A percentile compares a stretch with the other conserved stretches of the same genome.
Conservation (phyloP, 495 filamentous ascomycete genomes). For the Jackrogersella multiformis region DNA sequence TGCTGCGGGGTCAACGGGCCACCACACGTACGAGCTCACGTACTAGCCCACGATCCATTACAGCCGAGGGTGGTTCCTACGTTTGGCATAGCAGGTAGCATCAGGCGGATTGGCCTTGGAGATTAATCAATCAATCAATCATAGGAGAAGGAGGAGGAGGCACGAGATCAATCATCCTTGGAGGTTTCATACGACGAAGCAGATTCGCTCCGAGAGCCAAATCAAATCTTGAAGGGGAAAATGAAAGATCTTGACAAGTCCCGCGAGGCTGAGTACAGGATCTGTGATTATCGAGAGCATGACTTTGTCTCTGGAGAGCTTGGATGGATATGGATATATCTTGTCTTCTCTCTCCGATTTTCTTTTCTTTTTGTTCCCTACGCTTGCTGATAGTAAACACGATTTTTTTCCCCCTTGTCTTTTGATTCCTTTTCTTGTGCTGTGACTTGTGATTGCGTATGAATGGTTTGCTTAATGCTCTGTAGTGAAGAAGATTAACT, state of each 20-base stretch:
- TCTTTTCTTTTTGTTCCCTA: conserved; percentile 27
- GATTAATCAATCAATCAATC: background rate
- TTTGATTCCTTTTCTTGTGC: background rate
- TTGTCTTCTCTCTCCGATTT: conserved; percentile 31
- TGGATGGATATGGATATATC: conserved; percentile 33
- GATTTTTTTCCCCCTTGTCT: conserved; percentile 5
- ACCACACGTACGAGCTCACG: no score
- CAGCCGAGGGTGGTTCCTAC: background rate
- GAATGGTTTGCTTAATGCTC: background rate
- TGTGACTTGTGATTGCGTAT: background rate
- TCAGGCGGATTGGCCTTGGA: conserved; percentile 9
- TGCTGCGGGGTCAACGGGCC: background rate
- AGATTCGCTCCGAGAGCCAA: background rate
- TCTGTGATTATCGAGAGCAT: conserved; percentile 8
- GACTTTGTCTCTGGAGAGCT: conserved; percentile 16
- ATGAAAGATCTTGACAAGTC: conserved; percentile 5
- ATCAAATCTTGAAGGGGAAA: conserved; percentile 1
- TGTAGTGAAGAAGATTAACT: background rate
- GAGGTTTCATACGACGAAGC: background rate
- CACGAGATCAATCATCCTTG: background rate
- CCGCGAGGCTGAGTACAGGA: conserved; percentile 3
- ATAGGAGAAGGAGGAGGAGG: background rate
- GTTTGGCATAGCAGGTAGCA: conserved; percentile 9
- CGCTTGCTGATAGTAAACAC: conserved; percentile 33
- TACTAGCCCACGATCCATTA: background rate